Percentiles rank a stretch among this genome's conserved stretches.
phyloP scores from a whole-genome alignment of 2,329 filamentous ascomycete genomes.

The Fusarium sp. region DNA sequence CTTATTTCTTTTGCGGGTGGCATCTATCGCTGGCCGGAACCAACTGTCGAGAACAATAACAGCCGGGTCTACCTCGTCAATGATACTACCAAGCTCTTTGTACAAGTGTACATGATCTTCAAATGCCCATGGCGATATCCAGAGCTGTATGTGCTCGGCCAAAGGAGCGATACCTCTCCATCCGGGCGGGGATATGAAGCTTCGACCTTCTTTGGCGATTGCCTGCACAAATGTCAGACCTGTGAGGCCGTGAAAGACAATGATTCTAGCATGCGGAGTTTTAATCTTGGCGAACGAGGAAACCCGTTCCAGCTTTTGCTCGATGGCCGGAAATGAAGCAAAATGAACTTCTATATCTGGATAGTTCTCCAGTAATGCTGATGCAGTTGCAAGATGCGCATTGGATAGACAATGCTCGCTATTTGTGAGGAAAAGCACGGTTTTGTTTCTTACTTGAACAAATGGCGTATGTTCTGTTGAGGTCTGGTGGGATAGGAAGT shows the following conservation, averaged over 20 bases:
- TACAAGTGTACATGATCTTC: constrained; percentile 7
- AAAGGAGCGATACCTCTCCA: not conserved
- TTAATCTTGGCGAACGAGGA: not conserved
- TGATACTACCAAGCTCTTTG: not conserved
- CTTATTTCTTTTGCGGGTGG: not conserved
- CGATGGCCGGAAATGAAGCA: constrained; percentile 42
- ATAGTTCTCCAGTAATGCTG: constrained; percentile 46
- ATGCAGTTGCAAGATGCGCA: constrained; percentile 49
- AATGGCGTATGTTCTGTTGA: not conserved
- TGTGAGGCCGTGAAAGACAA: not conserved
- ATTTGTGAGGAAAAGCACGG: not conserved
- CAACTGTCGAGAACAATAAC: not conserved
- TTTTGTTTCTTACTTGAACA: not conserved
- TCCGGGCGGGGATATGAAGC: constrained; percentile 5
- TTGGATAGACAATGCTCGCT: constrained; percentile 48
- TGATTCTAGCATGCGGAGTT: not conserved
- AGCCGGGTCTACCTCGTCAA: not conserved
- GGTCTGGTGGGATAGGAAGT: not conserved
- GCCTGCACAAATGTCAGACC: not conserved
- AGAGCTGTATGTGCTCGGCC: constrained; percentile 1
- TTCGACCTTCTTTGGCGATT: not conserved
- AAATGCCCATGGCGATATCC: constrained; percentile 4
- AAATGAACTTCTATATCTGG: constrained; percentile 48
- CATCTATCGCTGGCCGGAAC: constrained; percentile 7
- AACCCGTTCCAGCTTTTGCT: not conserved